phyloP scores from a whole-genome alignment of 257 asterid genomes.

The Rubia yunnanensis region DNA sequence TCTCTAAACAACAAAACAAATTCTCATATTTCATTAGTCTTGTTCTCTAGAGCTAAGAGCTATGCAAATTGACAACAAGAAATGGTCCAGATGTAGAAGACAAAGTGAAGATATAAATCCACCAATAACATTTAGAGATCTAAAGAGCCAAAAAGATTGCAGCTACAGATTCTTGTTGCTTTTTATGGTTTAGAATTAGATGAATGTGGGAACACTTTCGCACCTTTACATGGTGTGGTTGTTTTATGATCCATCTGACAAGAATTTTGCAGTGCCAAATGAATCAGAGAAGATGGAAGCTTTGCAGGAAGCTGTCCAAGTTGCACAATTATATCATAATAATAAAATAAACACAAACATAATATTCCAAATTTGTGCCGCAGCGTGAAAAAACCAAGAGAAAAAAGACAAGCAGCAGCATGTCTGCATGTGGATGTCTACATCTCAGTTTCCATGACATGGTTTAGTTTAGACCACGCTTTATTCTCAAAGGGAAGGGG shows the following conservation, averaged over 20 bases:
- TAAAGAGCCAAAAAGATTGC: conserved; percentile 4
- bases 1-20: too few relatives aligned
- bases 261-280: conserved; percentile 23
- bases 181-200: background rate
- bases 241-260: conserved; percentile 19
- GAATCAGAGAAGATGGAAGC: conserved; percentile 22
- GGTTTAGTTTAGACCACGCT: conserved; percentile 17
- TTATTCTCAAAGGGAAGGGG: background rate
- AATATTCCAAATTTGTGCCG: conserved; percentile 14
- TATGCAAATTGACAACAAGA: background rate
- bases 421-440: conserved; percentile 50
- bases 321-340: background rate
- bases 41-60: background rate
- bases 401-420: conserved; percentile 34
- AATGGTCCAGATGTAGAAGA: background rate
- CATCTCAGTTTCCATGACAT: conserved; percentile 18
- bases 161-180: background rate
- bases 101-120: background rate
- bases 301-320: conserved; percentile 23
- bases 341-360: conserved; percentile 3
- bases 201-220: conserved; percentile 10
- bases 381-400: conserved; percentile 27
- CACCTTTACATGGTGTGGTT: conserved; percentile 20
- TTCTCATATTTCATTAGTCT: background rate
- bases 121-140: background rate